These are phyloP conservation scores for Lactarius vividus DNA, from an alignment of 768 basidiomycete species.

Conservation along the genomic window DNA sequence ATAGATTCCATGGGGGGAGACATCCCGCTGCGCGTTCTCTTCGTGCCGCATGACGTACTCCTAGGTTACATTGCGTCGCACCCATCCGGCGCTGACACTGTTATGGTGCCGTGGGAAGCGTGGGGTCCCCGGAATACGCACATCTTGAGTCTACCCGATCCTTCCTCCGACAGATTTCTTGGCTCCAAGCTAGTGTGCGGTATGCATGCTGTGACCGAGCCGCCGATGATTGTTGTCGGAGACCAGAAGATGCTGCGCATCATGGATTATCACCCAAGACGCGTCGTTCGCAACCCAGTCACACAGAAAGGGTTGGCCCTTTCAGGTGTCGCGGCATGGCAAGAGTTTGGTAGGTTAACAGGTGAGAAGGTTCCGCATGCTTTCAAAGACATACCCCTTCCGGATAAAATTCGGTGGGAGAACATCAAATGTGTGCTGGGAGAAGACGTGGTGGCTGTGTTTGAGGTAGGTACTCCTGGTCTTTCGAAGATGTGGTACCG, in stretches of 20 bases:
- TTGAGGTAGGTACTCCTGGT: slow-evolving; percentile 1
- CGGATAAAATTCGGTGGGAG: not conserved
- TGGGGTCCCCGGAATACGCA: slow-evolving; percentile 1
- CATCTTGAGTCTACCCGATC: not conserved
- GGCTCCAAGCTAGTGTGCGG: not conserved
- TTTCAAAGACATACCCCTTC: slow-evolving; percentile 8
- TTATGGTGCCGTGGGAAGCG: slow-evolving; percentile 4
- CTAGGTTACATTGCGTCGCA: not conserved
- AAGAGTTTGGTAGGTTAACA: not conserved
- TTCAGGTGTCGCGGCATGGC: not conserved
- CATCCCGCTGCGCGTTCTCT: not conserved
- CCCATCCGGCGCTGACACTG: not conserved
- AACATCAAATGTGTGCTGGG: not conserved
- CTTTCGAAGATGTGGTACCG: not conserved
- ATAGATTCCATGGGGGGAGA: not conserved
- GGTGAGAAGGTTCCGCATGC: not conserved
- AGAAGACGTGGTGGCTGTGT: slow-evolving; percentile 7
- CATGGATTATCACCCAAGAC: slow-evolving; percentile 10
- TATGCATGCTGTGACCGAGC: slow-evolving; percentile 1
- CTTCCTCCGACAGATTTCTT: not conserved
- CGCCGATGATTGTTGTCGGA: not conserved
- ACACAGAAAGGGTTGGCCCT: not conserved
- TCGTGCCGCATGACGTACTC: not conserved
- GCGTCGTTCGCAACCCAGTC: not conserved
- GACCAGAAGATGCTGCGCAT: not conserved